Evolutionary conservation across 129 eudicot genomes (phyloP), one percentile per base, ranked within the genome.

Genomic region (Deinandra increscens): DNA sequence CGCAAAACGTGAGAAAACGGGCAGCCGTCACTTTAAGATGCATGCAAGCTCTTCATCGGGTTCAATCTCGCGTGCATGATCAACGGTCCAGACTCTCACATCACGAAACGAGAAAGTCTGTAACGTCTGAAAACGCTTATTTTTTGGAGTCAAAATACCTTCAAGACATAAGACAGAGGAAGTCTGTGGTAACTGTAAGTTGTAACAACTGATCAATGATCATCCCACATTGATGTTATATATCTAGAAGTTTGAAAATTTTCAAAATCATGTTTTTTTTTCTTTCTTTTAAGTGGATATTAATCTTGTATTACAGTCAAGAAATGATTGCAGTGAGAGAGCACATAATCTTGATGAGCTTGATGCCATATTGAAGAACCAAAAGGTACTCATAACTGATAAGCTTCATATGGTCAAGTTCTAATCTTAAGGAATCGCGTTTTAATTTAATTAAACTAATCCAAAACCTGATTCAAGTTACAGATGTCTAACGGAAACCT

Each of bases 1-100:
- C 97, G 41, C 92, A 89, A 19, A 93, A 84, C 18, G 90, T 87
- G 12, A 46, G 98, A 50, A 93, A 85, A 69, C 97, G 86, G 81
- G 96, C 95, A 7, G 90, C 80, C 50, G 69, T 84, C 69, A 85
- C 98, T 3, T 69, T 89, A 49, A 81, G 73, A 81, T 89, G 96
- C 78, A 93, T 93, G 95, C 91, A 87, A 23, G 89, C 97, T 12
- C 84, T 93, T 50, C 71, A 87, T 17, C 83, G 90, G 2, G 90
- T 93, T 48, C 98, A 93, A 75, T 76, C 96, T 22, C 79, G 94
- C 7, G 71, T 93, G 69, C 86, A 87, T 11, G 95, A 86, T 49
- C 96, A 86, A 67, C 82, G 85, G 11, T 84, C 84, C 13, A 74
- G 91, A 44, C 82, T 82, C 20, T 86, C 96, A 2, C 96, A 86